Evolutionary conservation across 2,329 filamentous ascomycete genomes (phyloP).

Genomic region (Aspergillus terreus): DNA sequence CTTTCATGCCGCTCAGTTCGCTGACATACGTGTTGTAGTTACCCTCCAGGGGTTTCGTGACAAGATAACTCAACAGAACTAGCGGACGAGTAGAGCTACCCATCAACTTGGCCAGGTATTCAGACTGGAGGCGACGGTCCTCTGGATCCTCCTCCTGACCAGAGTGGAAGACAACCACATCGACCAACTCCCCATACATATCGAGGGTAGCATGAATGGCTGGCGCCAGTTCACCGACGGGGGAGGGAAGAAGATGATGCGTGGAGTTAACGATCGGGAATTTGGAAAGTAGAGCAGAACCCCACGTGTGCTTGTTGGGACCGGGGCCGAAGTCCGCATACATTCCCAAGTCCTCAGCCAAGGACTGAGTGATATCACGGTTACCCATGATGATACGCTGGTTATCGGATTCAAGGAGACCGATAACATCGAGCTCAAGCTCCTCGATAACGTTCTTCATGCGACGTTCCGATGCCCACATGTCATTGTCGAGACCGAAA

Average conservation of each 20-base stretch:
- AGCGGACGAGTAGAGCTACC: constrained; percentile 73
- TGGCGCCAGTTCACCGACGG: constrained; percentile 89
- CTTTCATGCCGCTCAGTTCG: constrained; percentile 81
- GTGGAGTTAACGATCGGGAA: constrained; percentile 97
- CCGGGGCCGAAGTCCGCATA: constrained; percentile 97
- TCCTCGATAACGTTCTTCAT: constrained; percentile 90
- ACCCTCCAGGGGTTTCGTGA: constrained; percentile 82
- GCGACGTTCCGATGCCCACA: constrained; percentile 95
- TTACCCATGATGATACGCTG: constrained; percentile 99
- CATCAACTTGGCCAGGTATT: constrained; percentile 88
- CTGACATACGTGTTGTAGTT: constrained; percentile 98
- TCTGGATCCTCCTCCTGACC: constrained; percentile 96
- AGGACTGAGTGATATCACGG: constrained; percentile 88
- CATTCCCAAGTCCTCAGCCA: constrained; percentile 96
- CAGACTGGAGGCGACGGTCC: constrained; percentile 78
- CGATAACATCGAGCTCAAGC: constrained; percentile 93
- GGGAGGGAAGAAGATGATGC: constrained; percentile 89
- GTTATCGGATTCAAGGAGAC: constrained; percentile 86
- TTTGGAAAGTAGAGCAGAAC: constrained; percentile 85
- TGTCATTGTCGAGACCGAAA: constrained; percentile 95
- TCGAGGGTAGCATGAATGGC: constrained; percentile 96
- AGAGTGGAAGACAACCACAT: constrained; percentile 97
- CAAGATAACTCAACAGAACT: constrained; percentile 85
- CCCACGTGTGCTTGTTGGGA: constrained; percentile 99
- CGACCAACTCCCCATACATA: constrained; percentile 82